Evolutionary conservation across 352 stramenopile genomes (phyloP).

Genomic region (Nannochloropsis limnetica): DNA sequence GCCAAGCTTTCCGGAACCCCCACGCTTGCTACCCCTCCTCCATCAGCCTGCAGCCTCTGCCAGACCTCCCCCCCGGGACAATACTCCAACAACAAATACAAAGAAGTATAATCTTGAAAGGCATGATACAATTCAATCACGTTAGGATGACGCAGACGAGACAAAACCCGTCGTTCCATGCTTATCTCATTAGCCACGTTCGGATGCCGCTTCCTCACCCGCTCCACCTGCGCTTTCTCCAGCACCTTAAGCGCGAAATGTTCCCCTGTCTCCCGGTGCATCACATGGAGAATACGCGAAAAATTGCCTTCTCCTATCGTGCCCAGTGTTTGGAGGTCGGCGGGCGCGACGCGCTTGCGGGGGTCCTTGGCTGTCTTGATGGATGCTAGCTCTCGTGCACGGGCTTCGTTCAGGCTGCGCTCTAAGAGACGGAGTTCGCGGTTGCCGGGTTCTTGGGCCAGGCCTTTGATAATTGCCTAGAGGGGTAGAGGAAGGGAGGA

Average conservation of each 20-base stretch:
- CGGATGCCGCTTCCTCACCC: constrained; percentile 76
- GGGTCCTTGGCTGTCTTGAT: constrained; percentile 28
- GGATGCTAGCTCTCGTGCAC: not conserved
- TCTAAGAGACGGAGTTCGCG: not conserved
- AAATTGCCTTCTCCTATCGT: constrained; percentile 23
- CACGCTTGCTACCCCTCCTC: constrained; percentile 65
- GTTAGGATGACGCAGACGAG: constrained; percentile 70
- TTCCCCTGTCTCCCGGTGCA: constrained; percentile 75
- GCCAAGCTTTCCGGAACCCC: constrained; percentile 63
- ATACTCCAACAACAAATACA: constrained; percentile 93
- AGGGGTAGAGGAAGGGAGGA: not conserved
- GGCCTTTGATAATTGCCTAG: constrained; percentile 3
- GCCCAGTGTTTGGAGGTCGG: constrained; percentile 9
- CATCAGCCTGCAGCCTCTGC: constrained; percentile 63
- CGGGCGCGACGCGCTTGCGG: not conserved
- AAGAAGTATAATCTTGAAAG: constrained; percentile 83
- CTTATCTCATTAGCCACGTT: constrained; percentile 98
- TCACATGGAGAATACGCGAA: constrained; percentile 46
- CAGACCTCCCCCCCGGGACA: constrained; percentile 81
- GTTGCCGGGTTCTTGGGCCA: constrained; percentile 21
- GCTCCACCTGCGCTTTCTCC: constrained; percentile 73
- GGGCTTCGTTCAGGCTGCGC: not conserved
- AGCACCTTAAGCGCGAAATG: constrained; percentile 88
- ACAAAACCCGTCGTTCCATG: constrained; percentile 90
- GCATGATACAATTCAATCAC: constrained; percentile 86